Base-by-base conservation (phyloP, 768 basidiomycete species). In the Boletus huronensis region DNA sequence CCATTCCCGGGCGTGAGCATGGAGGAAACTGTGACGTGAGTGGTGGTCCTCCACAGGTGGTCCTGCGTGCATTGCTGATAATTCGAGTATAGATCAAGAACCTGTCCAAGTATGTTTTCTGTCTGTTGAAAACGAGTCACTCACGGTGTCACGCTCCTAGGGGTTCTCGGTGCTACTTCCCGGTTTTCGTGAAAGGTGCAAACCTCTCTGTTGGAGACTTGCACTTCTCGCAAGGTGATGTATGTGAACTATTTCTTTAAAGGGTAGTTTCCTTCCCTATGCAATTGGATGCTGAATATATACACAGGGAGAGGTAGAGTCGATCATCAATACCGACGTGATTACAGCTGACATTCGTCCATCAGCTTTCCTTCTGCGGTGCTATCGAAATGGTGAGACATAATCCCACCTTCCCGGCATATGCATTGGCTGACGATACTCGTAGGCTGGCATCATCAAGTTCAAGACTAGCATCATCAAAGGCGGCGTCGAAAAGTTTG, bases 141-240 rank as follows among this genome's bases (percentile, higher is more conserved):
- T 52, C 13, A 44, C 1, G 1, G 16, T 29, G 2, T 14, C 17
- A 29, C 38, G 21, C 8, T 46, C 25, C 31, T 35, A 82, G 82
- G 62, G 86, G 86, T 3, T 88, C 86, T 25, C 78, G 83, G 2
- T 85, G 82, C 67, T 88, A 88, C 64, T 82, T 89, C 73, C 88
- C 88, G 2, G 88, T 91, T 2, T 91, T 86, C 59, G 72, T 91
- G 31, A 76, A 82, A 42, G 88, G 87, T 6, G 88, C 88, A 2
- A 87, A 88, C 55, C 73, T 91, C 3, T 88, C 88, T 0, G 83
- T 90, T 19, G 88, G 88, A 1, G 88, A 90, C 65, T 72, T 89
- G 25, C 88, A 91, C 63, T 90, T 89, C 69, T 87, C 85, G 16
- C 87, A 90, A 66, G 88, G 87, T 21, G 88, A 90, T 73, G 85